Percentiles rank a stretch among this genome's conserved stretches.
phyloP scores from a whole-genome alignment of 2,329 filamentous ascomycete species.

The Alternaria longipes region DNA sequence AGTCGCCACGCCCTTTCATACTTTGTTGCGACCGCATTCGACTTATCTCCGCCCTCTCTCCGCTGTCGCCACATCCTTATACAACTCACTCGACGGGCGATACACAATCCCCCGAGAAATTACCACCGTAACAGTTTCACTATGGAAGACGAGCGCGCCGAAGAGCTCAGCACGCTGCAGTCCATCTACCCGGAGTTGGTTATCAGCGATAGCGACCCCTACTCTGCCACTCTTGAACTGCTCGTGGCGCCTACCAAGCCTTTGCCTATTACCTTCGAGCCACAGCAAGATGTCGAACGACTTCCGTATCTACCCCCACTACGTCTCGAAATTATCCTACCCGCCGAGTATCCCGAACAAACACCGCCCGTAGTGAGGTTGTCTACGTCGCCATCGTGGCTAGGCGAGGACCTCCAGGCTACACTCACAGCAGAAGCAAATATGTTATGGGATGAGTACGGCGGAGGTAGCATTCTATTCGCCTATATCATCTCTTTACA shows the following conservation, averaged over 20 bases:
- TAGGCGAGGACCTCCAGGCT: constrained; percentile 57
- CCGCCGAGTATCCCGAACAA: constrained; percentile 64
- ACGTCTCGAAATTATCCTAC: constrained; percentile 62
- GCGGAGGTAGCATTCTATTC: constrained; percentile 65
- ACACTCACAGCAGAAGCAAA: constrained; percentile 59
- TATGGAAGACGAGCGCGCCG: constrained; percentile 65
- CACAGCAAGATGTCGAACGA: constrained; percentile 52
- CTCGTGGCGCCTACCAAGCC: constrained; percentile 64
- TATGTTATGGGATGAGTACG: constrained; percentile 68
- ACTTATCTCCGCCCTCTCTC: constrained; percentile 24
- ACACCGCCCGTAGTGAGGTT: constrained; percentile 61
- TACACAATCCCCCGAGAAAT: neutral
- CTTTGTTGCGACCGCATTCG: constrained; percentile 6
- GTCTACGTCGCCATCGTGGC: constrained; percentile 62
- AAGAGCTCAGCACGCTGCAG: constrained; percentile 67
- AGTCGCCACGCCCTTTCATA: constrained; percentile 28
- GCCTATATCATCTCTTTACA: constrained; percentile 69
- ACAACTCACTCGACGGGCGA: neutral
- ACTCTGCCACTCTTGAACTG: constrained; percentile 63
- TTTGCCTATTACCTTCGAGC: constrained; percentile 48
- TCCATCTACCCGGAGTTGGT: constrained; percentile 71
- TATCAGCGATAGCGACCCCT: constrained; percentile 55
- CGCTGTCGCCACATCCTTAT: constrained; percentile 10
- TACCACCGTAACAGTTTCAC: constrained; percentile 38
- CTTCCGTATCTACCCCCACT: constrained; percentile 67